Evolutionary conservation across 305 asterid genomes (phyloP).

Genomic region (Fraxinus floribunda): DNA sequence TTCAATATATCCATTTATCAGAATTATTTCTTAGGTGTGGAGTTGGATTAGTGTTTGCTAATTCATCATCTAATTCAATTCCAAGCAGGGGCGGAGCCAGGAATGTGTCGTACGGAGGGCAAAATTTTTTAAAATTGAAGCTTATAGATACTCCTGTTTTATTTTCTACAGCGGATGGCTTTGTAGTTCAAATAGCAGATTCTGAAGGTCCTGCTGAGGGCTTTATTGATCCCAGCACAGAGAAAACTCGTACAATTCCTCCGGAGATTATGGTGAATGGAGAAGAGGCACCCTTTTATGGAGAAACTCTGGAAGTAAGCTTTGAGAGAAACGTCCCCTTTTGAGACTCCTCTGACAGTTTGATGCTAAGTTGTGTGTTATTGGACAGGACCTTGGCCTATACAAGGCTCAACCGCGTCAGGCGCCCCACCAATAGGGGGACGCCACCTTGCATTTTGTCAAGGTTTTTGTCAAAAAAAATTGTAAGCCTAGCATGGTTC

Average conservation of each 20-base stretch:
- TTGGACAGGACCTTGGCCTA: slow-evolving; percentile 80
- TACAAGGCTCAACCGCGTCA: slow-evolving; percentile 99
- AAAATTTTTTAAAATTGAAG: too few species aligned
- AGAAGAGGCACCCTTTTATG: slow-evolving; percentile 91
- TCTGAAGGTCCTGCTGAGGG: slow-evolving; percentile 99
- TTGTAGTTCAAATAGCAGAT: slow-evolving; percentile 97
- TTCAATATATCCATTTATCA: too few species aligned
- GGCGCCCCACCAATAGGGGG: too few species aligned
- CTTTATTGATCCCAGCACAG: slow-evolving; percentile 92
- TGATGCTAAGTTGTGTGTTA: background rate
- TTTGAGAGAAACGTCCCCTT: background rate
- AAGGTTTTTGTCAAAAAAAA: too few species aligned
- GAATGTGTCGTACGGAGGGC: too few species aligned
- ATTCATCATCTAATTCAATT: too few species aligned
- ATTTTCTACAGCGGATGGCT: slow-evolving; percentile 84
- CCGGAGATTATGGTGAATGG: slow-evolving; percentile 84
- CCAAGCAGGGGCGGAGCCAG: too few species aligned
- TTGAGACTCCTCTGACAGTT: background rate
- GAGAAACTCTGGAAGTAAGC: slow-evolving; percentile 94
- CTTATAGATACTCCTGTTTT: slow-evolving; percentile 30
- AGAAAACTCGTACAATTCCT: slow-evolving; percentile 78
- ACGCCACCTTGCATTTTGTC: too few species aligned
- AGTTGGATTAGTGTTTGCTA: too few species aligned
- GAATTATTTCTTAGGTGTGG: too few species aligned
- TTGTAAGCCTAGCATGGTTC: too few species aligned